Evolutionary conservation across 2,329 filamentous ascomycete genomes (phyloP).

Genomic region (Alternaria consortialis): DNA sequence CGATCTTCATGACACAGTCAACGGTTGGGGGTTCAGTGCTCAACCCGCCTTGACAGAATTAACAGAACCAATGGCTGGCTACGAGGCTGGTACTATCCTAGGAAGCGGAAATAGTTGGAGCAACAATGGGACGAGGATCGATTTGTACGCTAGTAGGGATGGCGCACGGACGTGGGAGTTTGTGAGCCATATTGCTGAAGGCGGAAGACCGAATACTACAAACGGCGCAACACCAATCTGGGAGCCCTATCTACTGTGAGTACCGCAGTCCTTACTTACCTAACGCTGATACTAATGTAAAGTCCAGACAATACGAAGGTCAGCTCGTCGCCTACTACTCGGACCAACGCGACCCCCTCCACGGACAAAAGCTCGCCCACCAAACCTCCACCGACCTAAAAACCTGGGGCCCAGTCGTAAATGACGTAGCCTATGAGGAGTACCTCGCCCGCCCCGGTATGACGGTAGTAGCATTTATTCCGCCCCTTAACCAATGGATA

Average conservation of each 20-base stretch:
- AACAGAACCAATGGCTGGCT: slow-evolving; percentile 26
- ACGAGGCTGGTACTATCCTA: slow-evolving; percentile 31
- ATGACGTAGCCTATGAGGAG: slow-evolving; percentile 31
- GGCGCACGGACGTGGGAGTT: slow-evolving; percentile 32
- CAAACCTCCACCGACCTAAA: slow-evolving; percentile 30
- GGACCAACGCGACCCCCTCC: slow-evolving; percentile 35
- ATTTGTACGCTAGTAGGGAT: slow-evolving; percentile 35
- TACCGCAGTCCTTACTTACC: background rate
- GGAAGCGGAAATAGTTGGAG: slow-evolving; percentile 59
- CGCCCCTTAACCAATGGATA: slow-evolving; percentile 33
- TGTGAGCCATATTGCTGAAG: slow-evolving; percentile 33
- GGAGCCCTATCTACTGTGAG: slow-evolving; percentile 36
- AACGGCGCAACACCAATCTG: slow-evolving; percentile 36
- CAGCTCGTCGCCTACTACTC: slow-evolving; percentile 36
- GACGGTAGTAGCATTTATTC: slow-evolving; percentile 31
- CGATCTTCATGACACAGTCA: slow-evolving; percentile 67
- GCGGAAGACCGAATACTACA: slow-evolving; percentile 27
- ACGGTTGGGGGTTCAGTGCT: slow-evolving; percentile 70
- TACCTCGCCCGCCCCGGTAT: slow-evolving; percentile 34
- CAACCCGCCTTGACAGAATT: slow-evolving; percentile 29
- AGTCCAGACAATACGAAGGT: slow-evolving; percentile 27
- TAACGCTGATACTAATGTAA: background rate
- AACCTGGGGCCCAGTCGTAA: slow-evolving; percentile 32
- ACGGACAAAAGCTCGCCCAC: slow-evolving; percentile 37
- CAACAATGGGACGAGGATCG: slow-evolving; percentile 54